Evolutionary conservation across 129 eudicot species (phyloP), one percentile per base, ranked within the genome.

Genomic region (Cynara cardunculus): DNA sequence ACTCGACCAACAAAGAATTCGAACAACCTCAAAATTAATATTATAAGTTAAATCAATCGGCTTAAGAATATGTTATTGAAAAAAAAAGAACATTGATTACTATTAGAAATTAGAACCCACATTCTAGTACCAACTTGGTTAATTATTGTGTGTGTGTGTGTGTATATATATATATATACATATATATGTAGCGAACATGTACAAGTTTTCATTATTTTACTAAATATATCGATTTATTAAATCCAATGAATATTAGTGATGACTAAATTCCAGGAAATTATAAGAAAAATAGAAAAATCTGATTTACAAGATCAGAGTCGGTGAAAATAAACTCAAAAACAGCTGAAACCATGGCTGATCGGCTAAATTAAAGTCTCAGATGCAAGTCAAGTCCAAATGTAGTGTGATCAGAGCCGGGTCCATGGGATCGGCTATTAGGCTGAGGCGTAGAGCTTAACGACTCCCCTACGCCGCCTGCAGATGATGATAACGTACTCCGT

Each of bases 351-450:
- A 80, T 82, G 71, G 86, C 84, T 53, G 91, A 19, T 89, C 89
- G 37, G 21, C 44, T 76, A n/a, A n/a, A n/a, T n/a, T 34, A 82
- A 21, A 93, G 88, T 82, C 96, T 91, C 27, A 93, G 86, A 76
- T 89, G 98, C 81, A 93, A 86, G 73, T 93, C 98, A 82, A 91
- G 78, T 31, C 96, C 98, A 73, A 90, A 70, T 5, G 84, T 65
- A 11, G 3, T 7, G 39, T 90, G 92, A 76, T 87, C 89, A 28
- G 87, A 83, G n/a, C 72, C 62, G n/a, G 86, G 83, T 80, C 96
- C 92, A 79, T 72, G 81, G 76, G 82, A 80, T 83, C 73, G 81
- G 2, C 77, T 31, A 75, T 19, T 75, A 21, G 69, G 69, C 35
- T 71, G 71, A 22, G 81, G 64, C 84, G 84, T 88, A 81, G 73